Evolutionary conservation across 2,329 filamentous ascomycete species (phyloP), one percentile per base, ranked within the genome.

Genomic region (Alternaria gansuensis): DNA sequence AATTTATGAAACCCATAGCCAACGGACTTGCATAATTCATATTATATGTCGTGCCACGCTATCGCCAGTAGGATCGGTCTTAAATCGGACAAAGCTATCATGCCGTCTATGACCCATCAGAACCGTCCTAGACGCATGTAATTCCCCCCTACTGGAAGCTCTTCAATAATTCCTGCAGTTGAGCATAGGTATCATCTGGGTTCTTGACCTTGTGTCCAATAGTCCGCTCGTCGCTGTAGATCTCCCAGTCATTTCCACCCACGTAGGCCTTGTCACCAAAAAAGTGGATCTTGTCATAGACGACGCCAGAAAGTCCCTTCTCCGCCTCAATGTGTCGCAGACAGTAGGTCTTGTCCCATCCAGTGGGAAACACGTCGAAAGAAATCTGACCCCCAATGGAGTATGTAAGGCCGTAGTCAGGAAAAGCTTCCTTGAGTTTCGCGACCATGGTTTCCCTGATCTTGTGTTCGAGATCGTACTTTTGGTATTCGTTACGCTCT

Each of bases 311-410:
- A 77, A 78, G 66, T 17, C 79, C 76, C 71, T 90, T 88, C 78
- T 97, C 93, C 64, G 85, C 85, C 81, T 95, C 92, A 62, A 98
- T 83, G 80, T 97, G 93, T 70, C 87, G 83, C 68, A 98, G 84
- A 82, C 93, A 97, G 85, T 97, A 99, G 9, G 92, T 97, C 88
- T 98, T 99, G 82, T 99, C 95, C 95, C 95, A 99, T 74, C 95
- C 95, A 2, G 83, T 87, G 65, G 95, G 95, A 85, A 99, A 99
- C 72, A 98, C 91, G 76, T 99, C 95, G 79, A 99, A 99, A 60
- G 93, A 97, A 80, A 99, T 97, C 77, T 97, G 92, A 52, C 95
- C 95, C 70, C 95, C 95, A 72, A 99, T 96, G 64, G 92, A 94
- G 84, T 90, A 97, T 86, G 92, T 97, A 72, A 98, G 83, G 34